phyloP scores from a whole-genome alignment of 768 basidiomycete genomes.

The Lactarius sp. region DNA sequence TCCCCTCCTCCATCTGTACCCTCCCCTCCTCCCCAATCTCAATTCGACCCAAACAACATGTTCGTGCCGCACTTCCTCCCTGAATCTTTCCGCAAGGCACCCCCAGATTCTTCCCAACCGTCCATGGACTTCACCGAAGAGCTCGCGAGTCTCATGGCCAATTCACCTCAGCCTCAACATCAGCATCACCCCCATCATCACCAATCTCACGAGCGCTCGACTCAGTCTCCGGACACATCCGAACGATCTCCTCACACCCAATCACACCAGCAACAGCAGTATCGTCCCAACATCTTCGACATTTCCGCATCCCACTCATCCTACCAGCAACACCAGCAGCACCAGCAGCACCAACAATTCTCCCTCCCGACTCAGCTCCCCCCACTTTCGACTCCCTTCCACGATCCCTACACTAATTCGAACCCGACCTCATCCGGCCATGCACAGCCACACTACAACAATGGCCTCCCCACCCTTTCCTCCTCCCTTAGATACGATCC shows the following conservation, averaged over 20 bases:
- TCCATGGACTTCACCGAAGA: slow-evolving; percentile 60
- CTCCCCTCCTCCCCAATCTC: slow-evolving; percentile 30
- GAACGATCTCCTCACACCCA: slow-evolving; percentile 30
- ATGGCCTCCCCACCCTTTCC: slow-evolving; percentile 34
- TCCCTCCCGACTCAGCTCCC: slow-evolving; percentile 31
- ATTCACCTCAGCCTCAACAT: slow-evolving; percentile 28
- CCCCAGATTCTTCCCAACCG: slow-evolving; percentile 30
- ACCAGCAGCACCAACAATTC: slow-evolving; percentile 31
- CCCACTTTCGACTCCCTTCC: slow-evolving; percentile 28
- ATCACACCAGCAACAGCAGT: slow-evolving; percentile 27
- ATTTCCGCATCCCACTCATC: slow-evolving; percentile 45
- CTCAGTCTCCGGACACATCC: slow-evolving; percentile 33
- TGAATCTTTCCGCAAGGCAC: slow-evolving; percentile 53
- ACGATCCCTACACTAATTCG: slow-evolving; percentile 31
- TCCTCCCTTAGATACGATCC: slow-evolving; percentile 35
- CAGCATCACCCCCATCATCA: slow-evolving; percentile 29
- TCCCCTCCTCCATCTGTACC: slow-evolving; percentile 38
- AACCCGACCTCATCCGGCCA: neutral
- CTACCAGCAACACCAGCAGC: slow-evolving; percentile 33
- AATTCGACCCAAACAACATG: slow-evolving; percentile 34
- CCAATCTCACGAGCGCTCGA: slow-evolving; percentile 41
- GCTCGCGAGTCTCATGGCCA: slow-evolving; percentile 53
- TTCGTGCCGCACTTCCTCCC: slow-evolving; percentile 50
- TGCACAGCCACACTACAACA: slow-evolving; percentile 33
- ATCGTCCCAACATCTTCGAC: slow-evolving; percentile 56